These are phyloP conservation scores for Mucuna pruriens DNA, from an alignment of 306 rosid genomes.

Conservation along the genomic window DNA sequence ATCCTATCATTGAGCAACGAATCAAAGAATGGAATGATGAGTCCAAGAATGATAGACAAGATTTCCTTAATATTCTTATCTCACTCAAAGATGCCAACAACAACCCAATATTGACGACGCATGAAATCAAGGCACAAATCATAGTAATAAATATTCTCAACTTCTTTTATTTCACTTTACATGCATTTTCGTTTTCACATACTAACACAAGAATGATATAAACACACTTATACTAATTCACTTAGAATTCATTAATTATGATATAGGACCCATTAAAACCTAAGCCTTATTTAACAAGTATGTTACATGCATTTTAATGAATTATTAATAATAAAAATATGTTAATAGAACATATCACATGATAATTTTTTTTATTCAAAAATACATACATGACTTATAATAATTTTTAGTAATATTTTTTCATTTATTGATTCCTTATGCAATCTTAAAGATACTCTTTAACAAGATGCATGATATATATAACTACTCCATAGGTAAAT, in stretches of 20 bases:
- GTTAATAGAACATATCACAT: not conserved
- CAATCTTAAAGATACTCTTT: too few relatives aligned
- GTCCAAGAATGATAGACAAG: slow-evolving; percentile 29
- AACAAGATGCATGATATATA: too few relatives aligned
- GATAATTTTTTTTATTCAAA: not conserved
- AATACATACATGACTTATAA: not conserved
- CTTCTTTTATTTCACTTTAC: not conserved
- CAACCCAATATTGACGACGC: slow-evolving; percentile 16
- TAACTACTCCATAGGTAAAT: not conserved
- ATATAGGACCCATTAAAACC: too few relatives aligned
- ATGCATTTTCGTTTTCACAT: not conserved
- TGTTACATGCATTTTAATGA: not conserved
- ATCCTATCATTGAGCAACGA: slow-evolving; percentile 19
- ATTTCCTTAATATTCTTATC: slow-evolving; percentile 46
- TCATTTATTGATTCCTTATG: not conserved
- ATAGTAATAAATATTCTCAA: not conserved
- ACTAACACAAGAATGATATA: not conserved
- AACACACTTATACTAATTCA: not conserved
- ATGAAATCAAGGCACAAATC: slow-evolving; percentile 49
- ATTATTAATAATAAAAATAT: too few relatives aligned
- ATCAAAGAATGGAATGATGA: slow-evolving; percentile 27
- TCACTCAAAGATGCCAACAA: slow-evolving; percentile 24
- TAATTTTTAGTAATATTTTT: too few relatives aligned
- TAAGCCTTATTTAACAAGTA: not conserved
- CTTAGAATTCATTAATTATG: not conserved